Evolutionary conservation across 208 protist genomes (phyloP).

Genomic region (Herpetomonas muscarum): DNA sequence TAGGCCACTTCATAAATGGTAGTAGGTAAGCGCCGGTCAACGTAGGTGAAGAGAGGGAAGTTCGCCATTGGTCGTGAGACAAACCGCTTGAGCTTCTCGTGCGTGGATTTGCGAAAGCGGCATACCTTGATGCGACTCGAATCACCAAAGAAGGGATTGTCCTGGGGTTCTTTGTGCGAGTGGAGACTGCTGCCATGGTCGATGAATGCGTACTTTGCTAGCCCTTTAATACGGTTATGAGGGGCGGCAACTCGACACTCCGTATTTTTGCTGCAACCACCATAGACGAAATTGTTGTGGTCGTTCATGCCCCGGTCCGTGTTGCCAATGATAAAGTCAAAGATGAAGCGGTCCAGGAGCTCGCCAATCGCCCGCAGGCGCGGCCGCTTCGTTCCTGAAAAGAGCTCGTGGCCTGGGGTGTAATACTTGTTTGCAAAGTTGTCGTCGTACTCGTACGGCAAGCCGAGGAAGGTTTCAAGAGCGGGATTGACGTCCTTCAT

Average conservation of each 20-base stretch:
- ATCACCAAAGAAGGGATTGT: conserved; percentile 62
- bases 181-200: conserved; percentile 84
- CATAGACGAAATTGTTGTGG: conserved; percentile 88
- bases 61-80: conserved; percentile 1
- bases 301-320: conserved; percentile 76
- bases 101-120: conserved; percentile 62
- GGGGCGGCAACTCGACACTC: conserved; percentile 28
- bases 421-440: conserved; percentile 67
- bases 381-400: conserved; percentile 33
- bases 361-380: conserved; percentile 70
- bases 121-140: conserved; percentile 50
- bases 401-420: conserved; percentile 49
- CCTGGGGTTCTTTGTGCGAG: conserved; percentile 66
- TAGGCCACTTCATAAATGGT: conserved; percentile 47
- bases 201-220: conserved; percentile 79
- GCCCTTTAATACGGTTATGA: conserved; percentile 36
- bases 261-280: conserved; percentile 62
- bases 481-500: conserved; percentile 80
- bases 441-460: conserved; percentile 58
- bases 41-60: conserved; percentile 30
- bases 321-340: conserved; percentile 84
- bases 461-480: conserved; percentile 58
- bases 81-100: conserved; percentile 32
- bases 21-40: conserved; percentile 26
- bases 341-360: conserved; percentile 72